A percentile compares a stretch with the other conserved stretches of the same genome.
These are phyloP conservation scores for Xylariaceae sp. DNA, from an alignment of 2,329 filamentous ascomycete species.

Conservation along the genomic window DNA sequence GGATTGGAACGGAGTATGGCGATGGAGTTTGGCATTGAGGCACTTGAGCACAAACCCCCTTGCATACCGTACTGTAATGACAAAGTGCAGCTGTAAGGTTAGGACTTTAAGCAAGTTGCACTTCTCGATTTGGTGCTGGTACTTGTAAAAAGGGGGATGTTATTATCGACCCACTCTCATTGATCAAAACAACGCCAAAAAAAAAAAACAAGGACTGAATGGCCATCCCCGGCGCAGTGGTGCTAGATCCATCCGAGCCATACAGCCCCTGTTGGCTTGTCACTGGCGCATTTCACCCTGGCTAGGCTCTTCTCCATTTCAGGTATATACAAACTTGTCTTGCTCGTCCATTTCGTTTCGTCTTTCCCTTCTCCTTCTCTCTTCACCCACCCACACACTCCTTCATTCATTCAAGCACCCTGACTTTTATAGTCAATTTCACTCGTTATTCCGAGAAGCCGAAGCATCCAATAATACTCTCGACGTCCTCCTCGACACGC, in stretches of 20 bases:
- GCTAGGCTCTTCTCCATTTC: slow-evolving; percentile 1
- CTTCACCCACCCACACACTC: slow-evolving; percentile 45
- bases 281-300: background rate
- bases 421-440: slow-evolving; percentile 55
- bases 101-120: too few species aligned
- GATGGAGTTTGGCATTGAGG: too few species aligned
- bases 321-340: slow-evolving; percentile 13
- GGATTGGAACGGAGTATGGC: too few species aligned
- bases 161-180: slow-evolving; percentile 12
- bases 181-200: slow-evolving; percentile 11
- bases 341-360: slow-evolving; percentile 23
- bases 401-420: slow-evolving; percentile 41
- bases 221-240: too few species aligned
- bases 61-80: too few species aligned
- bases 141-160: too few species aligned
- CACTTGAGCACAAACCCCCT: too few species aligned
- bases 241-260: slow-evolving; percentile 1
- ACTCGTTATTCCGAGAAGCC: slow-evolving; percentile 45
- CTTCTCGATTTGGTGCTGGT: too few species aligned
- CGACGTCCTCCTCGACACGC: too few species aligned
- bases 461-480: too few species aligned
- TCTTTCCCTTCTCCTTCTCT: slow-evolving; percentile 28
- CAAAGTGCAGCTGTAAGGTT: too few species aligned
- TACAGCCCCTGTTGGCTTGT: background rate
- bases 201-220: too few species aligned